Evolutionary conservation across 1,284 basidiomycete species (phyloP), one percentile per base, ranked within the genome.

Genomic region (Acaromyces ingoldii): DNA sequence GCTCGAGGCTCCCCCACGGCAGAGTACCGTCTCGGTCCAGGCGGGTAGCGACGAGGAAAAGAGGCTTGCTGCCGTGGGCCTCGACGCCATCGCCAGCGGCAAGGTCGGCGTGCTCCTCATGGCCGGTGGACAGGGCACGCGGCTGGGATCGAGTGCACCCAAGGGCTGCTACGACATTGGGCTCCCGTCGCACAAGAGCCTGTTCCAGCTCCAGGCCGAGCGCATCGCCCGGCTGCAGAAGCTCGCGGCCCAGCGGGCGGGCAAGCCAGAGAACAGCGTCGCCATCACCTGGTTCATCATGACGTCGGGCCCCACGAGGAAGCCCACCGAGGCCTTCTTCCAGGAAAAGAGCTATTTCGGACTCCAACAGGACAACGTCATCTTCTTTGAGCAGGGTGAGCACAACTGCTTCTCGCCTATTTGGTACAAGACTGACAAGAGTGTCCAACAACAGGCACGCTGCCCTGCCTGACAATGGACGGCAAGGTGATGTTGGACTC

Each of bases 121-220:
- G 86, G 95, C 95, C 1, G 95, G 95, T 45, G 95, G 95, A 2
- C 95, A 99, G 78, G 95, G 95, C 21, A 95, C 92, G 15, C 82
- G 95, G 49, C 80, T 99, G 43, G 95, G 95, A 33, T 92, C 89
- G 67, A 83, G 82, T 31, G 87, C 86, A 21, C 95, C 95, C 24
- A 99, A 99, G 76, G 95, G 95, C 9, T 96, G 92, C 80, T 98
- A 96, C 79, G 89, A 98, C 76, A 96, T 98, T 65, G 87, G 86
- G 15, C 81, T 99, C 37, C 90, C 91, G 10, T 91, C 88, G 30
- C 85, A 88, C 78, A 95, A 92, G 78, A 85, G 86, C 26, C 84
- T 99, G 53, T 98, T 99, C 81, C 90, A 96, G 75, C 86, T 89
- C 66, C 95, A 99, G 78, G 95, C 92, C 4, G 91, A 95, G 78